Evolutionary conservation across 441 rosid species (phyloP), one percentile per base, ranked within the genome.

Genomic region (Eutrema salsugineum): DNA sequence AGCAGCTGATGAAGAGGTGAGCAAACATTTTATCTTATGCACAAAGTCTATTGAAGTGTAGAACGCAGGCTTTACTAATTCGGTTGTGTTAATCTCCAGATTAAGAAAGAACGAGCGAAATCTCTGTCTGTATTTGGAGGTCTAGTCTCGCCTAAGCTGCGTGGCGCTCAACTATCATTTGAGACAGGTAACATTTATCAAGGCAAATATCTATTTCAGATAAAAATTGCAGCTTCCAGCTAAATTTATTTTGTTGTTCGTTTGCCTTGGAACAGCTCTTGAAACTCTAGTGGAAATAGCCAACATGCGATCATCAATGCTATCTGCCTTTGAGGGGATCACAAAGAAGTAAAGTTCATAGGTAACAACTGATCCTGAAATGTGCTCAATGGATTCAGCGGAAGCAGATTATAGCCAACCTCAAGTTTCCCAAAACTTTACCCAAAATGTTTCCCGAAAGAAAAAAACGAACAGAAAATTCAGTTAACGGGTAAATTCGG

Each of bases 141-240:
- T 68, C 76, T 95, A 58, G 90, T 93, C 66, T 91, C 99, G 7
- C 97, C 98, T 12, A 93, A 88, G 88, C 94, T 95, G 70, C 88
- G 89, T 64, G 68, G 89, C 28, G 77, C 95, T 33, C 99, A 93
- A 79, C 71, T 85, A 66, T 88, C 99, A 51, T 95, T 95, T 73
- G 99, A 91, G 77, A 83, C 86, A 83, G 98, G 99, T 95, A 57
- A 68, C 38, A 36, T 20, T 51, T 55, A 66, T 69, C 32, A 53
- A 50, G 49, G 58, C 44, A 28, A 60, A 51, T 63, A 20, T 28
- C n/a, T 65, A 43, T 54, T 69, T 57, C 61, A 61, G 59, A 38
- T 48, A 32, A 1, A 19, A 17, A 20, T 50, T 51, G 42, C 17
- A 39, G 8, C 32, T 57, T 30, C 4, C 58, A 66, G 11, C 50